phyloP scores from a whole-genome alignment of 2,329 filamentous ascomycete genomes.

The Neophaeococcomyces aloes region DNA sequence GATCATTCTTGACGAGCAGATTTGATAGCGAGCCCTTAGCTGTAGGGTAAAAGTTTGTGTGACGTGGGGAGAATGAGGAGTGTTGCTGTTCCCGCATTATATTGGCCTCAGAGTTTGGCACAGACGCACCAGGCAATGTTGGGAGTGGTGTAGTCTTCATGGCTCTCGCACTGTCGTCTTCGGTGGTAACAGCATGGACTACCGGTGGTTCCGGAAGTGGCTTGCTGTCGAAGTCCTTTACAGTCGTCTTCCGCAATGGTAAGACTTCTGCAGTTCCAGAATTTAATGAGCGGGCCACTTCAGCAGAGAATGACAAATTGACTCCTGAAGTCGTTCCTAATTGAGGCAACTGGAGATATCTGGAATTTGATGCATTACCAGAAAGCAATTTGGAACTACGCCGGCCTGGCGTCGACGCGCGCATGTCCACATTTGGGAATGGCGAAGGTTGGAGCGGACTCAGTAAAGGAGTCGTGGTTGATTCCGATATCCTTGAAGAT shows the following conservation, averaged over 20 bases:
- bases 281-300: neutral
- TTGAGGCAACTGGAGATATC: too few relatives aligned
- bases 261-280: neutral
- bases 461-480: conserved; percentile 20
- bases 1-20: neutral
- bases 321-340: too few relatives aligned
- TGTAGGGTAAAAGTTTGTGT: neutral
- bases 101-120: neutral
- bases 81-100: conserved; percentile 2
- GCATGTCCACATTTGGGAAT: conserved; percentile 13
- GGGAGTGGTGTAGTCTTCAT: conserved; percentile 17
- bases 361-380: too few relatives aligned
- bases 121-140: neutral
- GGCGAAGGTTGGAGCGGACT: conserved; percentile 22
- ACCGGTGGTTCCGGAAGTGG: conserved; percentile 15
- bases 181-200: conserved; percentile 21
- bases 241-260: conserved; percentile 8
- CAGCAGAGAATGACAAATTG: neutral
- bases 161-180: conserved; percentile 16
- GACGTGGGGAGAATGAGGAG: conserved; percentile 1
- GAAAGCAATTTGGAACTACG: too few relatives aligned
- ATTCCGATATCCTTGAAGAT: conserved; percentile 9
- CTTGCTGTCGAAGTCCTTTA: conserved; percentile 10
- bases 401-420: too few relatives aligned
- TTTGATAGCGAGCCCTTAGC: conserved; percentile 4